These are phyloP conservation scores for Suhomyces panamericanus DNA, from an alignment of 1,139 yeast genomes.

Conservation along the genomic window DNA sequence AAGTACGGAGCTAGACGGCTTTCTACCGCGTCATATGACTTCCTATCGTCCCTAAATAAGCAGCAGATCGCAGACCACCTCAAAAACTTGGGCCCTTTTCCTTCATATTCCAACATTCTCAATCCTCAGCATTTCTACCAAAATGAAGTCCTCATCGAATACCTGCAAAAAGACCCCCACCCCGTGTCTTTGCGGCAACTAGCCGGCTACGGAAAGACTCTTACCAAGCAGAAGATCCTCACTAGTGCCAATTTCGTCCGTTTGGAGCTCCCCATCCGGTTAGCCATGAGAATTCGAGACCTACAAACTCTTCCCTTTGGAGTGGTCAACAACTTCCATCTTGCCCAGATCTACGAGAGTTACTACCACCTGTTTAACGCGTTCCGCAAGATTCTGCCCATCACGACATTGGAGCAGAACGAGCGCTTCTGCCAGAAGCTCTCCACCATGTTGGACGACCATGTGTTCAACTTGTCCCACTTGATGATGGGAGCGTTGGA, in stretches of 20 bases:
- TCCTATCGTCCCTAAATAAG: constrained; percentile 28
- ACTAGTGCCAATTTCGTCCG: constrained; percentile 86
- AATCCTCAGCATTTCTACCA: constrained; percentile 83
- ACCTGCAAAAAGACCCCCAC: constrained; percentile 67
- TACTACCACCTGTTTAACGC: constrained; percentile 85
- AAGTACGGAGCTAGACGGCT: neutral
- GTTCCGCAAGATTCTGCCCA: constrained; percentile 69
- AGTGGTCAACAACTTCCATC: constrained; percentile 79
- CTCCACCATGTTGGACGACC: constrained; percentile 68
- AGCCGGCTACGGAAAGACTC: constrained; percentile 82
- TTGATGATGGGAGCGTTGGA: constrained; percentile 92
- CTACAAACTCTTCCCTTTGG: constrained; percentile 82
- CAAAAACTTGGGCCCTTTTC: constrained; percentile 45
- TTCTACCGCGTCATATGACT: constrained; percentile 18
- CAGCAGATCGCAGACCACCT: constrained; percentile 44
- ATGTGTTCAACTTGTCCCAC: constrained; percentile 78
- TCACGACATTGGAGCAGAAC: constrained; percentile 71
- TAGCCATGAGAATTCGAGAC: constrained; percentile 77
- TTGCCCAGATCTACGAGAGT: constrained; percentile 84
- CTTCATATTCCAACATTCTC: constrained; percentile 44
- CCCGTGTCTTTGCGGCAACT: constrained; percentile 86
- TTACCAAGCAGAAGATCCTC: constrained; percentile 77
- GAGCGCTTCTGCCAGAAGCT: constrained; percentile 66
- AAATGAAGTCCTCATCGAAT: constrained; percentile 68
- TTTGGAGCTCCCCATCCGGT: constrained; percentile 77